Percentiles rank a stretch among this genome's conserved stretches.
Conservation (phyloP, 495 filamentous ascomycete species). For the Diplogelasinospora grovesii region DNA sequence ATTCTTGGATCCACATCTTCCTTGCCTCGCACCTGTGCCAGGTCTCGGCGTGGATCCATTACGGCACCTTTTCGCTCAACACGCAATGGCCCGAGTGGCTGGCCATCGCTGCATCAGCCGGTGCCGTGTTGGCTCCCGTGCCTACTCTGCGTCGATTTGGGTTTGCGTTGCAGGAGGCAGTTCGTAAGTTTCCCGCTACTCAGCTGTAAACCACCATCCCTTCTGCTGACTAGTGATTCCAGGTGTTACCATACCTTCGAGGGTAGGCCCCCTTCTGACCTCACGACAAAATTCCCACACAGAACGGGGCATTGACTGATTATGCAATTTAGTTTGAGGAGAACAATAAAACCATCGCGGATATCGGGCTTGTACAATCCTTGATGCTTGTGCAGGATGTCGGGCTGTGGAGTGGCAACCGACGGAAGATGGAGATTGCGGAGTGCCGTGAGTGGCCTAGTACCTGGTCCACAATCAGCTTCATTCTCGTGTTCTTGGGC, state of each 20-base stretch:
- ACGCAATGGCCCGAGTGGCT: conserved; percentile 50
- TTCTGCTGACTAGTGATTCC: neutral
- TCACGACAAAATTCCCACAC: neutral
- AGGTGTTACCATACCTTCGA: conserved; percentile 37
- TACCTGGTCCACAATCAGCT: too few species aligned
- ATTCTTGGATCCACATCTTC: conserved; percentile 55
- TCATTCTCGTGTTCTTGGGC: neutral
- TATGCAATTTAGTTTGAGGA: conserved; percentile 40
- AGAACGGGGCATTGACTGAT: neutral
- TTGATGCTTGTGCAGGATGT: conserved; percentile 50
- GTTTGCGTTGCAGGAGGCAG: conserved; percentile 55
- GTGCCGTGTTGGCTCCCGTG: conserved; percentile 49
- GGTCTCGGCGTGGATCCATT: conserved; percentile 52
- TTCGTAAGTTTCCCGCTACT: conserved; percentile 27
- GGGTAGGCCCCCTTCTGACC: conserved; percentile 15
- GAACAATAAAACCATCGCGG: conserved; percentile 49
- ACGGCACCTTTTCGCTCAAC: conserved; percentile 46
- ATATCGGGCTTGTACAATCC: conserved; percentile 50
- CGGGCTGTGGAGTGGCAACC: conserved; percentile 60
- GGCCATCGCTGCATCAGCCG: conserved; percentile 46
- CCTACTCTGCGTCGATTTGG: conserved; percentile 55
- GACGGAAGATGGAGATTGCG: conserved; percentile 62
- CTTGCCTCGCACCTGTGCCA: conserved; percentile 44
- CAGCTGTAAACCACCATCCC: neutral
- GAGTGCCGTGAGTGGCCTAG: conserved; percentile 40